These are phyloP conservation scores for Actinidia arguta DNA, from an alignment of 179 eudicot species.

Conservation along the genomic window DNA sequence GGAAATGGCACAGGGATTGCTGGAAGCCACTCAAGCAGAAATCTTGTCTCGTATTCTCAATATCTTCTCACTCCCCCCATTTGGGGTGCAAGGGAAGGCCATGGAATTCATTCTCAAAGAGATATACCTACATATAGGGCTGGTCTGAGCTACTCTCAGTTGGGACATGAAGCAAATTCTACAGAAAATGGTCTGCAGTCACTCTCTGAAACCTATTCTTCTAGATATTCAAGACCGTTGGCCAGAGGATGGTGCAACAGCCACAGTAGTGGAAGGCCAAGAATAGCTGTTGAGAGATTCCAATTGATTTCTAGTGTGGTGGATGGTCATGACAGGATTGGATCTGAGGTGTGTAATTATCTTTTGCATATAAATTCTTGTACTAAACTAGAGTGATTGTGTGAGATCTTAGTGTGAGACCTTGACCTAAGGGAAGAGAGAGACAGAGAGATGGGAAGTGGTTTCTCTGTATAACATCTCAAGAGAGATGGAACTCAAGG, in stretches of 20 bases:
- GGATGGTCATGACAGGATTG: constrained; percentile 30
- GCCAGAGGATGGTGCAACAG: constrained; percentile 33
- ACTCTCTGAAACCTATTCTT: constrained; percentile 20
- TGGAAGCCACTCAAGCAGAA: constrained; percentile 20
- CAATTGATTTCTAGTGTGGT: constrained; percentile 25
- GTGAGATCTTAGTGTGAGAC: no score
- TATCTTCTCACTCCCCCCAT: constrained; percentile 21
- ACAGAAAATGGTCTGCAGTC: constrained; percentile 24
- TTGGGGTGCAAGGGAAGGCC: constrained; percentile 26
- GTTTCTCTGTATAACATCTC: no score
- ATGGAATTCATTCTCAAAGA: constrained; percentile 27
- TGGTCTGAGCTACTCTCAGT: constrained; percentile 22
- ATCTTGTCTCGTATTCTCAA: constrained; percentile 29
- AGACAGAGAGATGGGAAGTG: no score
- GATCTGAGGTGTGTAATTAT: constrained; percentile 33
- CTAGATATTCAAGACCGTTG: constrained; percentile 31
- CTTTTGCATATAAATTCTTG: background rate
- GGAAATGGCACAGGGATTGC: constrained; percentile 21
- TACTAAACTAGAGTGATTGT: background rate
- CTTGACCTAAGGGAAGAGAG: no score
- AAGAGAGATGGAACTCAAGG: no score
- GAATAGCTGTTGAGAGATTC: constrained; percentile 33
- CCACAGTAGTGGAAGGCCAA: constrained; percentile 32
- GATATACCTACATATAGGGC: constrained; percentile 25
- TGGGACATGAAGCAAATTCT: constrained; percentile 27